Evolutionary conservation across 129 eudicot species (phyloP), one percentile per base, ranked within the genome.

Genomic region (Scalesia atractyloides): DNA sequence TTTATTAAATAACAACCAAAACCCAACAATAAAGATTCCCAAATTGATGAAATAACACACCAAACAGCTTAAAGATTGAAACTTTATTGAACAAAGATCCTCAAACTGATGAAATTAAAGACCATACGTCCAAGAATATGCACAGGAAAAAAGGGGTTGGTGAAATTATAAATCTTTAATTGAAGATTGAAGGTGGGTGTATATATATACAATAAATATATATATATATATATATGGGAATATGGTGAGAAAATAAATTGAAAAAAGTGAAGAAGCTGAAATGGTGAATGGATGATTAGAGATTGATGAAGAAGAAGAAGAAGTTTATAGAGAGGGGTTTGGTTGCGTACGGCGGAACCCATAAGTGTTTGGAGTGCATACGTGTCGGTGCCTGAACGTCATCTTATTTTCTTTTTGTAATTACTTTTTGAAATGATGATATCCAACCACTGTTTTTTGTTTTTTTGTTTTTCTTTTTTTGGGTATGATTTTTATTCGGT

Each of bases 1-100:
- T 82, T 73, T 30, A 84, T 36, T 36, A 4, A 4, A 36, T 37
- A 37, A 37, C 82, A 85, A 80, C 82, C n/a, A n/a, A n/a, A n/a
- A n/a, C n/a, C n/a, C n/a, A n/a, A n/a, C n/a, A n/a, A 39, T 39
- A 39, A 39, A 39, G 44, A 41, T 41, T 2, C 10, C 2, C 10
- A 41, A 41, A 41, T 8, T 41, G 46, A 37, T 37, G 7, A 37
- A 3, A 37, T 37, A 37, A 37, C 8, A 37, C 7, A 37, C 0
- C 7, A 4, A 5, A 37, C 43, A 41, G 46, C 46, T 41, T 41
- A 41, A 41, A 41, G 46, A 41, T 41, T 41, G 10, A 41, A 30
- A 30, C 34, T 30, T 30, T 30, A 30, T 30, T 30, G 26, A n/a
- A 24, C 2, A 24, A 24, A 24, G 26, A 24, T 24, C 26, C 26